Evolutionary conservation across 805 yeast species (phyloP).

Genomic region (Pichia manshurica): DNA sequence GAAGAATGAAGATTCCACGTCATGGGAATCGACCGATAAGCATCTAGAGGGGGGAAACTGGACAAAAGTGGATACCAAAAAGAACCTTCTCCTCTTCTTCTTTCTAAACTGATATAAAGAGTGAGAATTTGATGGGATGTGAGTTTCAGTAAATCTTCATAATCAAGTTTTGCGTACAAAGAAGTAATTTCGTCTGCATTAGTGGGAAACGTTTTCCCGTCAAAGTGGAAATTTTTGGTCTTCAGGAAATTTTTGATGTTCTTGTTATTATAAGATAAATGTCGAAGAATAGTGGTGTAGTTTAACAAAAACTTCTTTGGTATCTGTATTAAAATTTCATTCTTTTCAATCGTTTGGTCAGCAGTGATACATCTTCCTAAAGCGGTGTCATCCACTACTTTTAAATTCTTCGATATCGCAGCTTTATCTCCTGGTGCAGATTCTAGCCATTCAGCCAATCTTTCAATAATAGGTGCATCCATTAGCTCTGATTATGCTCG

Average conservation of each 20-base stretch:
- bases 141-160: slow-evolving; percentile 35
- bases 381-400: slow-evolving; percentile 35
- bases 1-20: slow-evolving; percentile 40
- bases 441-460: neutral
- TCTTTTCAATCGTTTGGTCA: slow-evolving; percentile 28
- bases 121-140: slow-evolving; percentile 57
- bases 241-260: slow-evolving; percentile 4
- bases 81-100: slow-evolving; percentile 33
- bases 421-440: neutral
- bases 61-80: slow-evolving; percentile 68
- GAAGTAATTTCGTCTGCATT: slow-evolving; percentile 3
- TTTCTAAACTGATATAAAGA: slow-evolving; percentile 45
- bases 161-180: slow-evolving; percentile 16
- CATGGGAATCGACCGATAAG: slow-evolving; percentile 55
- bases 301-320: slow-evolving; percentile 57
- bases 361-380: slow-evolving; percentile 66
- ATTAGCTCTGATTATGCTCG: neutral
- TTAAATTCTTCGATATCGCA: slow-evolving; percentile 35
- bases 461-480: neutral
- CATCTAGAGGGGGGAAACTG: slow-evolving; percentile 53
- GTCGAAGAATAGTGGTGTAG: slow-evolving; percentile 44
- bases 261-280: slow-evolving; percentile 28
- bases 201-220: neutral
- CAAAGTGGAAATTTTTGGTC: slow-evolving; percentile 1
- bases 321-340: slow-evolving; percentile 47